phyloP scores from a whole-genome alignment of 208 protist species.

The Crithidia mellificae region DNA sequence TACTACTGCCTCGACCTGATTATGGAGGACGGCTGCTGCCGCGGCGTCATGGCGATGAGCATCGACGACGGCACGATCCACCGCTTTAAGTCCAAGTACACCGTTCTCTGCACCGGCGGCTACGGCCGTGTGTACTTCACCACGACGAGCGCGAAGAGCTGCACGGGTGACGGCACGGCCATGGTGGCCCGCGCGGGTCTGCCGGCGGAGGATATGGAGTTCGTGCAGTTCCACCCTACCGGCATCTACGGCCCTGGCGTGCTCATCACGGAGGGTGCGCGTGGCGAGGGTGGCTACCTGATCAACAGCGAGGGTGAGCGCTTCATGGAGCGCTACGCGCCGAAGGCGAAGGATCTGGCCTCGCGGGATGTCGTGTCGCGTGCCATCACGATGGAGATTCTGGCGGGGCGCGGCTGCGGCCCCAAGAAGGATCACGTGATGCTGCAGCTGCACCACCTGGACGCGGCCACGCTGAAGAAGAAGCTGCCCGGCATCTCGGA shows the following conservation, averaged over 20 bases:
- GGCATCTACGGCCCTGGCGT: slow-evolving; percentile 99
- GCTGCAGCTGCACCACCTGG: slow-evolving; percentile 98
- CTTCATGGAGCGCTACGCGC: slow-evolving; percentile 99
- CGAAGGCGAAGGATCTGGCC: slow-evolving; percentile 98
- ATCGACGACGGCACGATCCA: slow-evolving; percentile 99
- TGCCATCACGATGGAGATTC: slow-evolving; percentile 98
- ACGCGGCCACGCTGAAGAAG: slow-evolving; percentile 94
- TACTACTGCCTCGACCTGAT: slow-evolving; percentile 99
- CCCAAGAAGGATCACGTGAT: slow-evolving; percentile 97
- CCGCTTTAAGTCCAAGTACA: slow-evolving; percentile 96
- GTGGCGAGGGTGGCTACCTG: slow-evolving; percentile 98
- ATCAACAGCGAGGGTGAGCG: slow-evolving; percentile 98
- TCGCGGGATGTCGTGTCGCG: slow-evolving; percentile 99
- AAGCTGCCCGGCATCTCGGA: slow-evolving; percentile 99
- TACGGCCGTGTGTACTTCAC: slow-evolving; percentile 98
- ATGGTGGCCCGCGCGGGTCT: slow-evolving; percentile 99
- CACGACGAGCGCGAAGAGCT: slow-evolving; percentile 98
- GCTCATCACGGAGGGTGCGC: slow-evolving; percentile 98
- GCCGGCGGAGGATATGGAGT: slow-evolving; percentile 98
- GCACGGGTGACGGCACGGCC: slow-evolving; percentile 98
- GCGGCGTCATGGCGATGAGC: slow-evolving; percentile 96
- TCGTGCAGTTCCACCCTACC: slow-evolving; percentile 99
- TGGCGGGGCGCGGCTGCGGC: slow-evolving; percentile 91
- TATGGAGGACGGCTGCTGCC: slow-evolving; percentile 97
- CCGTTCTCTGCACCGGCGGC: slow-evolving; percentile 97